Percentiles rank a stretch among this genome's conserved stretches.
These are phyloP conservation scores for Draba incana DNA, from an alignment of 345 rosid species.

Conservation along the genomic window DNA sequence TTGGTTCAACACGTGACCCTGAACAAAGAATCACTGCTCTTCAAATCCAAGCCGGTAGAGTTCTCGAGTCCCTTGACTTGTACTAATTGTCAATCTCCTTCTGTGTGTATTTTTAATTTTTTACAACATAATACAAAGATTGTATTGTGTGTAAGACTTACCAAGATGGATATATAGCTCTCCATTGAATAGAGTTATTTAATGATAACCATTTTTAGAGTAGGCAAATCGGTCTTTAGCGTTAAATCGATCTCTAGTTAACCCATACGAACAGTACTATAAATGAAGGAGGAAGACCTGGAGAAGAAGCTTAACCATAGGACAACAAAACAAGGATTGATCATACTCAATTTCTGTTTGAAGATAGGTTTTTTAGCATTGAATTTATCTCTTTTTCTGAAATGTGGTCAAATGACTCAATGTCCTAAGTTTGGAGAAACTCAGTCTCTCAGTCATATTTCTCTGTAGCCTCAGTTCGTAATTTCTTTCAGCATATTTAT, in stretches of 20 bases:
- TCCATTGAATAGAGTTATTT: neutral
- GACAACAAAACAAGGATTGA: neutral
- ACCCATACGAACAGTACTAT: neutral
- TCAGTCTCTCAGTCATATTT: neutral
- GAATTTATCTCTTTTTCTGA: neutral
- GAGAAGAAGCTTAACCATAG: neutral
- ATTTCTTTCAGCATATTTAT: neutral
- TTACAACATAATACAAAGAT: neutral
- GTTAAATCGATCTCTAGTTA: neutral
- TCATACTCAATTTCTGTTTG: neutral
- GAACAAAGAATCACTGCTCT: conserved; percentile 82
- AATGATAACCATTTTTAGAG: neutral
- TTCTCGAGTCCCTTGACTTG: conserved; percentile 86
- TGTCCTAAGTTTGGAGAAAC: neutral
- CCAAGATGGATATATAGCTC: neutral
- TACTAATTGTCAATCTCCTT: conserved; percentile 42
- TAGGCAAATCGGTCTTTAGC: neutral
- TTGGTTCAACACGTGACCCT: conserved; percentile 83
- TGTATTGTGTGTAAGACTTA: conserved; percentile 13
- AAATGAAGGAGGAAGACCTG: neutral
- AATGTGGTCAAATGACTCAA: neutral
- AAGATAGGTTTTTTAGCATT: neutral
- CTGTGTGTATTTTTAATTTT: neutral
- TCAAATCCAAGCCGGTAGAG: conserved; percentile 92
- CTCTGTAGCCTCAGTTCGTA: neutral